phyloP scores from a whole-genome alignment of 306 rosid species.

The Cucumis sativus region DNA sequence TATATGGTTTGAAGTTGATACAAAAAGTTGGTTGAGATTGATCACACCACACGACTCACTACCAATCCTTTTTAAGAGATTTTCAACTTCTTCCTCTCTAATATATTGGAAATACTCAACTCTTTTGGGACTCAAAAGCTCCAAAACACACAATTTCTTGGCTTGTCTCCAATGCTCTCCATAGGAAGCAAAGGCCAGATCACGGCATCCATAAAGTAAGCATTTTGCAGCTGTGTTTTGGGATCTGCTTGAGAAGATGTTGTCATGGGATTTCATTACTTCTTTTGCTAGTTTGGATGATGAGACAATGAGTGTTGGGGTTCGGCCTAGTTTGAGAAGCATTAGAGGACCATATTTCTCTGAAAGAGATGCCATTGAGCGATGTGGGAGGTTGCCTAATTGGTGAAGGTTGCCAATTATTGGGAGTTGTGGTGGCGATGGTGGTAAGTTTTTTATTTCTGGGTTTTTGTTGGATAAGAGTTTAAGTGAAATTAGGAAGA shows the following conservation, averaged over 20 bases:
- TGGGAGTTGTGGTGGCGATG: slow-evolving; percentile 12
- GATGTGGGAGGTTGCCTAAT: slow-evolving; percentile 20
- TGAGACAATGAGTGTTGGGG: slow-evolving; percentile 13
- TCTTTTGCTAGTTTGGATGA: neutral
- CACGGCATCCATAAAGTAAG: neutral
- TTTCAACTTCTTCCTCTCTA: slow-evolving; percentile 6
- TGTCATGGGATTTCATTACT: neutral
- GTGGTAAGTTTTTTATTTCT: neutral
- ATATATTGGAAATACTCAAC: neutral
- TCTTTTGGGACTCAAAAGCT: slow-evolving; percentile 3
- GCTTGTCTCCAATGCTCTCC: slow-evolving; percentile 21
- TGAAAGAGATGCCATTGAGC: slow-evolving; percentile 16
- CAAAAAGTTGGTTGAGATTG: neutral
- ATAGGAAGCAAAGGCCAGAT: neutral
- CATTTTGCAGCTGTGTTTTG: neutral
- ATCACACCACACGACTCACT: neutral
- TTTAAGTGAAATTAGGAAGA: neutral
- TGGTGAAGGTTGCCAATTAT: slow-evolving; percentile 49
- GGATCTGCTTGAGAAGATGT: neutral
- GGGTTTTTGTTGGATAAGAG: neutral
- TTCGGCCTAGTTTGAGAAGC: slow-evolving; percentile 34
- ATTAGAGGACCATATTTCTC: slow-evolving; percentile 31
- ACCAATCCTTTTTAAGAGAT: neutral
- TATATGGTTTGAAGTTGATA: neutral
- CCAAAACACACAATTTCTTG: neutral